Percentiles rank a stretch among this genome's conserved stretches.
Evolutionary conservation across 1,284 basidiomycete species (phyloP).

Genomic region (Marasmius fiardii): DNA sequence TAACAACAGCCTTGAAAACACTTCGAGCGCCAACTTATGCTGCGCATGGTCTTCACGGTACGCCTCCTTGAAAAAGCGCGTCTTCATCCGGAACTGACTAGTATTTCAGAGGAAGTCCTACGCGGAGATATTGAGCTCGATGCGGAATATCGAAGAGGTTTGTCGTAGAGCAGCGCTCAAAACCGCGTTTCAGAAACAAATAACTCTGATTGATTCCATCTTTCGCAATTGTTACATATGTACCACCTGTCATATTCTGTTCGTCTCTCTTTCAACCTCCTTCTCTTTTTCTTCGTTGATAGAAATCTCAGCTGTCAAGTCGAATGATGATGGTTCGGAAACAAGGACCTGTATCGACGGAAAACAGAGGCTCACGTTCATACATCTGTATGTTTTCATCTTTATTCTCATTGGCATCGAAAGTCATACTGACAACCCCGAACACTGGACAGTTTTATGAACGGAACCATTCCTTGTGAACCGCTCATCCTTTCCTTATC

Average conservation of each 20-base stretch:
- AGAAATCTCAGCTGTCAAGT: background rate
- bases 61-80: background rate
- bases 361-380: background rate
- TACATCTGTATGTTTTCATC: background rate
- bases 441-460: background rate
- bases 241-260: background rate
- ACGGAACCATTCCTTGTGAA: background rate
- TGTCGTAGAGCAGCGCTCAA: background rate
- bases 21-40: constrained; percentile 1
- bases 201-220: background rate
- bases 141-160: background rate
- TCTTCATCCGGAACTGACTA: too few species aligned
- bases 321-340: background rate
- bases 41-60: background rate
- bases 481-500: background rate
- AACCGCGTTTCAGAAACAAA: constrained; percentile 1
- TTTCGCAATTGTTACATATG: background rate
- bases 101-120: background rate
- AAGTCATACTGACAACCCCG: too few species aligned
- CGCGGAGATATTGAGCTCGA: background rate
- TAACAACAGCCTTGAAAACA: background rate
- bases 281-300: background rate
- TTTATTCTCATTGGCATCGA: too few species aligned
- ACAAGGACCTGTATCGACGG: background rate
- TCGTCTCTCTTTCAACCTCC: background rate